Evolutionary conservation across 495 filamentous ascomycete genomes (phyloP).

Genomic region (Aeminium ludgeri): DNA sequence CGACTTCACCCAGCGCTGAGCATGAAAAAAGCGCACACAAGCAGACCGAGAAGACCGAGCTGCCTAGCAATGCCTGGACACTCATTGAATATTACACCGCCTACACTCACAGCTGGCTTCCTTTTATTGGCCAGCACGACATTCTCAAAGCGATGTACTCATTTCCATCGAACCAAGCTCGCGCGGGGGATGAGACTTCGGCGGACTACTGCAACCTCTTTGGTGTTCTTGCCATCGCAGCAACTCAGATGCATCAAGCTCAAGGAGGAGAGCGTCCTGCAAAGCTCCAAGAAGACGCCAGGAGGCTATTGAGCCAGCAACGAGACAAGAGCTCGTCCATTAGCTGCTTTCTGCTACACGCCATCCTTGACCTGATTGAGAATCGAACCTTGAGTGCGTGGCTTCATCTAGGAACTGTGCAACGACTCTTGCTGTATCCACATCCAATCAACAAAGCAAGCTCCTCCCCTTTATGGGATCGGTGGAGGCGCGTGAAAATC

Average conservation of each 20-base stretch:
- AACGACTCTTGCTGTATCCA: no score
- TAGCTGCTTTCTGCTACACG: neutral
- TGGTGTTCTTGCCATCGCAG: slow-evolving; percentile 43
- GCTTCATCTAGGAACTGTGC: neutral
- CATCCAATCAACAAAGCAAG: no score
- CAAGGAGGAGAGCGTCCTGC: no score
- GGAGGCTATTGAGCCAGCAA: no score
- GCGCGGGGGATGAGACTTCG: slow-evolving; percentile 15
- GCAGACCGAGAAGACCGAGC: no score
- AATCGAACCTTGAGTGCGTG: neutral
- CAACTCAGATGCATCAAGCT: slow-evolving; percentile 27
- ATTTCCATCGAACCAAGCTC: slow-evolving; percentile 26
- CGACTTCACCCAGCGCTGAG: no score
- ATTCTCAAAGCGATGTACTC: slow-evolving; percentile 38
- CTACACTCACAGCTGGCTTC: slow-evolving; percentile 56
- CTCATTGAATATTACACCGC: slow-evolving; percentile 58
- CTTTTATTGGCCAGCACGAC: slow-evolving; percentile 53
- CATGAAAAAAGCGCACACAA: no score
- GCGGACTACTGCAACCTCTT: slow-evolving; percentile 48
- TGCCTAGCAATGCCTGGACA: slow-evolving; percentile 46
- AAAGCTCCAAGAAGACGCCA: no score
- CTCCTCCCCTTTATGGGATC: no score
- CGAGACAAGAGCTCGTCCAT: no score
- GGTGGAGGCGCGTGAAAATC: no score
- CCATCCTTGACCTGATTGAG: neutral